phyloP scores from a whole-genome alignment of 345 rosid species.

The Abelmoschus esculentus region DNA sequence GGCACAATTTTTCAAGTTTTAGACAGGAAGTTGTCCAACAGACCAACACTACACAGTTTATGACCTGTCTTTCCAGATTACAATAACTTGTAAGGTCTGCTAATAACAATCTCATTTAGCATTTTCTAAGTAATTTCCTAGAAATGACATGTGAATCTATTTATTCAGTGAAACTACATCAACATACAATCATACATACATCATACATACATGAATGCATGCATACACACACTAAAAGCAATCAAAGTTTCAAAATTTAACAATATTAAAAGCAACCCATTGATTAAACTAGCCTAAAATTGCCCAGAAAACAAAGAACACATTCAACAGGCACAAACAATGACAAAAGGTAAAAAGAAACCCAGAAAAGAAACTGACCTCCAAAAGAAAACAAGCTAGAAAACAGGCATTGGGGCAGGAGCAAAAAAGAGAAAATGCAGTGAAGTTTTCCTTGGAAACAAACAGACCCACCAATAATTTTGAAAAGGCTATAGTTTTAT shows the following conservation, averaged over 20 bases:
- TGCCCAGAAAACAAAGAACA: not conserved
- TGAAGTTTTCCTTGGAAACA: constrained; percentile 16
- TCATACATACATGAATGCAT: not conserved
- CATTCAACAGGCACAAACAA: not conserved
- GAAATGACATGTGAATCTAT: not conserved
- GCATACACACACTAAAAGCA: not conserved
- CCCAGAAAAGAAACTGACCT: constrained; percentile 24
- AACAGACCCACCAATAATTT: constrained; percentile 10
- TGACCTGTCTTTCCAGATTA: not conserved
- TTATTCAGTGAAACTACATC: not conserved
- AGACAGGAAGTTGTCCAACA: not conserved
- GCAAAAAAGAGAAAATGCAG: constrained; percentile 11
- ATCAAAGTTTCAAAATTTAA: not conserved
- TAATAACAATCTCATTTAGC: not conserved
- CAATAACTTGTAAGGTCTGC: not conserved
- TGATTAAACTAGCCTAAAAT: constrained; percentile 5
- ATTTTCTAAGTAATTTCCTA: not conserved
- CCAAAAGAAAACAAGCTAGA: not conserved
- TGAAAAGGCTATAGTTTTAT: not conserved
- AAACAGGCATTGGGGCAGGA: not conserved
- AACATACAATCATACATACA: not conserved
- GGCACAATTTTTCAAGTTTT: too few species aligned
- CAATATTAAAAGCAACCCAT: not conserved
- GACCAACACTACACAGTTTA: not conserved
- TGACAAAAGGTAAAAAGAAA: constrained; percentile 3